Conservation (phyloP, 2,329 filamentous ascomycete genomes). For the Fusarium musae region DNA sequence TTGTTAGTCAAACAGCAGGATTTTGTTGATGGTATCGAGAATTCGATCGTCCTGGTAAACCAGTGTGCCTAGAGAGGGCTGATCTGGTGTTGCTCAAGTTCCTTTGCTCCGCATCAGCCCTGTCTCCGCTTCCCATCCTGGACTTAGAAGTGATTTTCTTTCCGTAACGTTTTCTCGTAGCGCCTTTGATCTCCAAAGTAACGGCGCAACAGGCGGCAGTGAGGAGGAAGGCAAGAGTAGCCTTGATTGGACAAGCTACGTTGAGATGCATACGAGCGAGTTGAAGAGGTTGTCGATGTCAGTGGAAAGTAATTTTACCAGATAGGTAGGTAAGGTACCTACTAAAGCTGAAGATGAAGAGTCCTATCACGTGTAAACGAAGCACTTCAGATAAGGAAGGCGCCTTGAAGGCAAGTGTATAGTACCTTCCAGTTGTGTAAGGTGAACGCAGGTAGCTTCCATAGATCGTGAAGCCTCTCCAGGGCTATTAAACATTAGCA, state of each 20-base stretch:
- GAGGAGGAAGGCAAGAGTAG: constrained; percentile 13
- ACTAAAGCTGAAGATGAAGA: background rate
- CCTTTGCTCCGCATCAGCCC: constrained; percentile 41
- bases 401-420: background rate
- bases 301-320: background rate
- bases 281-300: background rate
- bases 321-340: background rate
- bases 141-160: constrained; percentile 25
- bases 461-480: background rate
- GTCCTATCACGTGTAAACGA: background rate
- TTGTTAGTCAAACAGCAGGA: background rate
- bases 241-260: constrained; percentile 23
- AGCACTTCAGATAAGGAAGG: constrained; percentile 11
- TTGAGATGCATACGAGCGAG: background rate
- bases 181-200: constrained; percentile 27
- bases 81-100: constrained; percentile 23
- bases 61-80: background rate
- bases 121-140: constrained; percentile 33
- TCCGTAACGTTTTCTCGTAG: constrained; percentile 23
- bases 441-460: background rate
- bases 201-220: constrained; percentile 37
- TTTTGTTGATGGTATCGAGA: background rate
- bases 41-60: background rate
- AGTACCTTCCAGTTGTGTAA: constrained; percentile 17
- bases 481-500: background rate